Conservation (phyloP, 1,139 yeast genomes). For the Suhomyces guaymorum region DNA sequence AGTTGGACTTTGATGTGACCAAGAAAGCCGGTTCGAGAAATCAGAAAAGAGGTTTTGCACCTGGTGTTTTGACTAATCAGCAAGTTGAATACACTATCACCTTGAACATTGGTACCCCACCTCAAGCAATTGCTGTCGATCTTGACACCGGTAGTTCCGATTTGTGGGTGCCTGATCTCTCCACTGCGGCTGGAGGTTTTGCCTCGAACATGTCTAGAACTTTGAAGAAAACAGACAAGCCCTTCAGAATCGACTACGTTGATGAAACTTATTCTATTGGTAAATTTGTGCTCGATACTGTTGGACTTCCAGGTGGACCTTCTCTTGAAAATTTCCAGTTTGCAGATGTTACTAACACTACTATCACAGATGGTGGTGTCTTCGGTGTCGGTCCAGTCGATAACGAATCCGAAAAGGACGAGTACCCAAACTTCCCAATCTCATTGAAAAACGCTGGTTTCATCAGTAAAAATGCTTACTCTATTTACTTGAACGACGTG, state of each 20-base stretch:
- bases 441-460: slow-evolving; percentile 10
- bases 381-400: slow-evolving; percentile 22
- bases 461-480: slow-evolving; percentile 8
- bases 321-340: slow-evolving; percentile 19
- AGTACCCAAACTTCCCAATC: slow-evolving; percentile 17
- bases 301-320: slow-evolving; percentile 15
- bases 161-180: slow-evolving; percentile 19
- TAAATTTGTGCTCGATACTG: slow-evolving; percentile 19
- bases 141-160: slow-evolving; percentile 27
- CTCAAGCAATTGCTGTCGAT: slow-evolving; percentile 12
- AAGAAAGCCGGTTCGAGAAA: not conserved
- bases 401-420: slow-evolving; percentile 11
- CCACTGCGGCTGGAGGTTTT: slow-evolving; percentile 3
- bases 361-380: slow-evolving; percentile 19
- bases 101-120: slow-evolving; percentile 13
- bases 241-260: slow-evolving; percentile 19
- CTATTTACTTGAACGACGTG: slow-evolving; percentile 43
- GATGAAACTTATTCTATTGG: slow-evolving; percentile 21
- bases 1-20: slow-evolving; percentile 16
- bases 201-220: slow-evolving; percentile 7
- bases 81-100: slow-evolving; percentile 10
- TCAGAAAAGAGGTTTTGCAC: slow-evolving; percentile 3
- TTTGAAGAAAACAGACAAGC: slow-evolving; percentile 1
- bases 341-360: slow-evolving; percentile 22
- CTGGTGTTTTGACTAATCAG: slow-evolving; percentile 6